A percentile compares a stretch with the other conserved stretches of the same genome.
phyloP scores from a whole-genome alignment of 2,329 filamentous ascomycete genomes.

The Verticillium nonalfalfae region DNA sequence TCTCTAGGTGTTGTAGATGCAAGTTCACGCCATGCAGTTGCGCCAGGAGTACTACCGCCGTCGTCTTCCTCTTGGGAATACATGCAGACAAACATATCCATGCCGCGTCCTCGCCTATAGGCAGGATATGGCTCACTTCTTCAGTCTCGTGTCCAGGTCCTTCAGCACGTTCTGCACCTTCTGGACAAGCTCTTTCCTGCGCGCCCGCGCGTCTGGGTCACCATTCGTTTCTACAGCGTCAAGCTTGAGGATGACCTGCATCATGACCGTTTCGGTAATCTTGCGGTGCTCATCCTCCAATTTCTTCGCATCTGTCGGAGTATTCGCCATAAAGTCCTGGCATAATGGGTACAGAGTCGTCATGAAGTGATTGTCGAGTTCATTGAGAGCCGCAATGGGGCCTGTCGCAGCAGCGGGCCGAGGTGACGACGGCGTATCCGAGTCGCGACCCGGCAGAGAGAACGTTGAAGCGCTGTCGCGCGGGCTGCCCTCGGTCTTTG shows the following conservation, averaged over 20 bases:
- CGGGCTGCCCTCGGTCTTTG: constrained; percentile 28
- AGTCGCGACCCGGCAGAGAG: constrained; percentile 20
- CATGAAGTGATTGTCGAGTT: constrained; percentile 59
- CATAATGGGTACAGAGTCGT: constrained; percentile 60
- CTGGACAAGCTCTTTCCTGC: constrained; percentile 66
- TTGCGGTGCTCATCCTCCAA: constrained; percentile 68
- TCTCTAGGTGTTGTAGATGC: not conserved
- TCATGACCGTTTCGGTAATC: constrained; percentile 69
- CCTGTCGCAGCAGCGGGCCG: constrained; percentile 24
- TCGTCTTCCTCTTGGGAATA: not conserved
- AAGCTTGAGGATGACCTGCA: constrained; percentile 69
- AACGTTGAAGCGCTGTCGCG: constrained; percentile 33
- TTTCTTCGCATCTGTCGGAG: constrained; percentile 62
- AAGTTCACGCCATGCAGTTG: not conserved
- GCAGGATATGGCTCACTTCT: not conserved
- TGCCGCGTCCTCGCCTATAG: not conserved
- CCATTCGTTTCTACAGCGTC: constrained; percentile 72
- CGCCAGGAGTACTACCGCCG: not conserved
- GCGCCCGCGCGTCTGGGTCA: constrained; percentile 55
- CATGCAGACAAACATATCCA: not conserved
- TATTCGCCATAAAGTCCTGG: constrained; percentile 51
- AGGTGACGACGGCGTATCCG: constrained; percentile 30
- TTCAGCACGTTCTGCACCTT: constrained; percentile 63
- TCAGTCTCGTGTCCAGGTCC: constrained; percentile 47
- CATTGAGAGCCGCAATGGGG: constrained; percentile 57